Percentiles rank a stretch among this genome's conserved stretches.
phyloP scores from a whole-genome alignment of 345 rosid genomes.

The Citrus cavaleriei region DNA sequence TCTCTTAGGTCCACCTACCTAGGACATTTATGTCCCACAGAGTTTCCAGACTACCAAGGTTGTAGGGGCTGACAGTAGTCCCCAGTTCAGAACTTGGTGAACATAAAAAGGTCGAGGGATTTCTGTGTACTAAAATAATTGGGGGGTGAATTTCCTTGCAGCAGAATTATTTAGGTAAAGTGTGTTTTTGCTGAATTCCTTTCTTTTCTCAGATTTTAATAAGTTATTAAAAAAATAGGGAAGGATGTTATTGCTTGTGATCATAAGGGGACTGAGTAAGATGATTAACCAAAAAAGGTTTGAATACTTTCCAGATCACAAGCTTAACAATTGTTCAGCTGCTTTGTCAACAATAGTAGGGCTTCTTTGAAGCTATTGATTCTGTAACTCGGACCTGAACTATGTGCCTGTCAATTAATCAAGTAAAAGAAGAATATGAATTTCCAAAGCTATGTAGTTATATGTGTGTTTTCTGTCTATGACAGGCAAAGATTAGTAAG shows the following conservation, averaged over 20 bases:
- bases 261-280: neutral
- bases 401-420: neutral
- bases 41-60: neutral
- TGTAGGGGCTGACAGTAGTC: neutral
- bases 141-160: neutral
- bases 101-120: neutral
- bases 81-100: neutral
- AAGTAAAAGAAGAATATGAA: neutral
- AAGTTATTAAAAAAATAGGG: neutral
- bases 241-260: neutral
- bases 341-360: neutral
- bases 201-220: neutral
- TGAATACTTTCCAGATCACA: neutral
- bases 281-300: neutral
- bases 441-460: neutral
- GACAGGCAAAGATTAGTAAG: conserved; percentile 81
- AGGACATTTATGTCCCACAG: neutral
- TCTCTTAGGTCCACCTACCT: neutral
- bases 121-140: neutral
- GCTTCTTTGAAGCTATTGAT: neutral
- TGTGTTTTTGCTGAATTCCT: neutral
- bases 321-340: neutral
- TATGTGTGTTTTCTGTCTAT: neutral
- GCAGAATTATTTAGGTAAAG: neutral
- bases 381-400: neutral